Conservation (phyloP, 2,329 filamentous ascomycete genomes). For the Pseudogymnoascus sp. region DNA sequence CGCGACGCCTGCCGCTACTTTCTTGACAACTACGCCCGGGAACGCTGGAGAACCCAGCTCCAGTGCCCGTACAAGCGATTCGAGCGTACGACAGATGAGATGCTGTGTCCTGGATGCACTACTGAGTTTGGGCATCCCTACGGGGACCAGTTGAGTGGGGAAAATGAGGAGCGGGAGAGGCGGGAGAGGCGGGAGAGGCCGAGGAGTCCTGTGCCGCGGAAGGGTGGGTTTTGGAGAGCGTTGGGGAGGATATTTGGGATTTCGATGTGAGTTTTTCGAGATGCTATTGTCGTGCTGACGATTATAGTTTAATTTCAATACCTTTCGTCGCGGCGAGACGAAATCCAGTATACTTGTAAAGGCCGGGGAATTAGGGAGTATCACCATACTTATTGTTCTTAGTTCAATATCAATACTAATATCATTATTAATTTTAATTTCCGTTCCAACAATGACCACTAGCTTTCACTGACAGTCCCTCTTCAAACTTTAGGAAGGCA, state of each 20-base stretch:
- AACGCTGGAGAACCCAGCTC: neutral
- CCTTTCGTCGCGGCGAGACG: neutral
- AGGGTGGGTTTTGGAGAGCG: too few relatives aligned
- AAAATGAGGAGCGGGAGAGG: too few relatives aligned
- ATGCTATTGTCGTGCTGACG: neutral
- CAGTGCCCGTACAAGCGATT: neutral
- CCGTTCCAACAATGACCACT: neutral
- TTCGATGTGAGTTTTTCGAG: neutral
- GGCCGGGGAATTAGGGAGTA: neutral
- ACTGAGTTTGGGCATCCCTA: neutral
- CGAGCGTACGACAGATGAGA: neutral
- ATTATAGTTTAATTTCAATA: neutral
- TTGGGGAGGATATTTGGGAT: too few relatives aligned
- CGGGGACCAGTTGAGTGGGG: neutral
- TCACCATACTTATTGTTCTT: neutral
- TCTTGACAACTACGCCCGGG: neutral
- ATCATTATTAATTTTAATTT: neutral
- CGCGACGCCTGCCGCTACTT: neutral
- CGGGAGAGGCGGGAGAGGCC: too few relatives aligned
- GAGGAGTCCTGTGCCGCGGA: too few relatives aligned
- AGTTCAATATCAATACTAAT: neutral
- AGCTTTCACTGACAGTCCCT: neutral
- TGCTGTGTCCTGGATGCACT: neutral
- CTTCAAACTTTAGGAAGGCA: neutral
- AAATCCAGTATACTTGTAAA: neutral